Conservation (phyloP, 306 rosid genomes). For the Casuarina glauca region DNA sequence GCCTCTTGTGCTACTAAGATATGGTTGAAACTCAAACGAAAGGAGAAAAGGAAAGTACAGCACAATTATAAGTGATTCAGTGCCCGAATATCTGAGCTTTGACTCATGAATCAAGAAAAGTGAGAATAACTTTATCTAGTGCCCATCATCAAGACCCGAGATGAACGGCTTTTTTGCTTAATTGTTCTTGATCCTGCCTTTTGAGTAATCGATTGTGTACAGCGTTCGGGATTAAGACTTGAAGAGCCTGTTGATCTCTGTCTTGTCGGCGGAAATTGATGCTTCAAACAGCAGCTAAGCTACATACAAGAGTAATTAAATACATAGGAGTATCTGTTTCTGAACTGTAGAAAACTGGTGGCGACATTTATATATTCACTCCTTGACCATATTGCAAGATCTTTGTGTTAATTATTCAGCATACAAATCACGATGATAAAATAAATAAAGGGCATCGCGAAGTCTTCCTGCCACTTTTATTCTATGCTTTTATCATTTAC, state of each 20-base stretch:
- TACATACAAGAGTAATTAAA: not conserved
- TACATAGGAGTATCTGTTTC: not conserved
- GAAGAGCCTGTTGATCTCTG: not conserved
- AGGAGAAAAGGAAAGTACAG: not conserved
- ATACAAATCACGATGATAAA: conserved; percentile 2
- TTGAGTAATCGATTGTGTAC: too few relatives aligned
- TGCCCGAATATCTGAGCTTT: not conserved
- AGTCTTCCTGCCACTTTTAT: conserved; percentile 5
- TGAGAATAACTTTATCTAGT: too few relatives aligned
- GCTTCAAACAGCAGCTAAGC: not conserved
- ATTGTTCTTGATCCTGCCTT: too few relatives aligned
- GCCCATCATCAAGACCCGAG: not conserved
- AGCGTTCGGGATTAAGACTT: too few relatives aligned
- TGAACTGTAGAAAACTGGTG: not conserved
- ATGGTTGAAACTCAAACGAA: not conserved
- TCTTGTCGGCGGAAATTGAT: not conserved
- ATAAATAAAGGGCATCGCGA: not conserved
- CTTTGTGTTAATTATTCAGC: not conserved
- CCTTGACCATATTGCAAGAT: not conserved
- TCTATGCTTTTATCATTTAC: not conserved
- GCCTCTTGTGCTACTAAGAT: not conserved
- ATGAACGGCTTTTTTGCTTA: not conserved
- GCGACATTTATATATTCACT: not conserved
- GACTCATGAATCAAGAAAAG: not conserved
- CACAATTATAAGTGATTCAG: not conserved